Conservation (phyloP, 2,329 filamentous ascomycete genomes). For the Phyllosticta paracitricarpa region DNA sequence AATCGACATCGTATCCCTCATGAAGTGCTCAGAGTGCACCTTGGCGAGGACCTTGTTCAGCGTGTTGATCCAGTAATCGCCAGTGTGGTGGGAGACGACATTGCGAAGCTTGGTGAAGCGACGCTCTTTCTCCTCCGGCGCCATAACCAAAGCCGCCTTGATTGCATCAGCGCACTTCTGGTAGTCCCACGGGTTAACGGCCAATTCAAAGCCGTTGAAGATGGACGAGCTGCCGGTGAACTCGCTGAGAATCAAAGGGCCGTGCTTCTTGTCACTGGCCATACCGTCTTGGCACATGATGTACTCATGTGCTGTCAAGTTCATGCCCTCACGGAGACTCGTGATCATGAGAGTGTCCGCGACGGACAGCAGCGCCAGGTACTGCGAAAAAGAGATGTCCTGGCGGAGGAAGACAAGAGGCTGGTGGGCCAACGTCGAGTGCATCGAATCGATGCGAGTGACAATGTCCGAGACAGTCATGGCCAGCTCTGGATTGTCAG, state of each 20-base stretch:
- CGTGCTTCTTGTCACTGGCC: constrained; percentile 63
- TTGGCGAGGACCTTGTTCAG: constrained; percentile 61
- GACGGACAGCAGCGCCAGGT: constrained; percentile 80
- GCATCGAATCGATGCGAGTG: constrained; percentile 82
- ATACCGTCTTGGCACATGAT: constrained; percentile 85
- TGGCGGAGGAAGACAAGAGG: constrained; percentile 91
- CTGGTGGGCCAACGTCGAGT: constrained; percentile 84
- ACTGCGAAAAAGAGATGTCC: constrained; percentile 86
- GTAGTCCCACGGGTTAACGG: constrained; percentile 95
- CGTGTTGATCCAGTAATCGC: constrained; percentile 73
- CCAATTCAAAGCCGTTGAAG: constrained; percentile 69
- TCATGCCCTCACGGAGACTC: constrained; percentile 94
- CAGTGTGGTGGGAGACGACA: constrained; percentile 71
- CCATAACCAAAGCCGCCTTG: constrained; percentile 72
- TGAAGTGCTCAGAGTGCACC: constrained; percentile 75
- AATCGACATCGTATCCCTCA: constrained; percentile 74
- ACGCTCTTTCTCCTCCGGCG: constrained; percentile 57
- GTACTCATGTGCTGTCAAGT: constrained; percentile 88
- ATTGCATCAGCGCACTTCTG: constrained; percentile 79
- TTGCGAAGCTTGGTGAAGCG: constrained; percentile 67
- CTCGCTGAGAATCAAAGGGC: constrained; percentile 84
- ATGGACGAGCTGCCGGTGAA: constrained; percentile 88
- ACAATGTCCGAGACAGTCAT: constrained; percentile 88
- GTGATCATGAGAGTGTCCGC: constrained; percentile 92
- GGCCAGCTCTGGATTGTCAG: constrained; percentile 78